Percentiles rank a stretch among this genome's conserved stretches.
Evolutionary conservation across 2,329 filamentous ascomycete genomes (phyloP).

Genomic region (Trichoderma endophyticum): DNA sequence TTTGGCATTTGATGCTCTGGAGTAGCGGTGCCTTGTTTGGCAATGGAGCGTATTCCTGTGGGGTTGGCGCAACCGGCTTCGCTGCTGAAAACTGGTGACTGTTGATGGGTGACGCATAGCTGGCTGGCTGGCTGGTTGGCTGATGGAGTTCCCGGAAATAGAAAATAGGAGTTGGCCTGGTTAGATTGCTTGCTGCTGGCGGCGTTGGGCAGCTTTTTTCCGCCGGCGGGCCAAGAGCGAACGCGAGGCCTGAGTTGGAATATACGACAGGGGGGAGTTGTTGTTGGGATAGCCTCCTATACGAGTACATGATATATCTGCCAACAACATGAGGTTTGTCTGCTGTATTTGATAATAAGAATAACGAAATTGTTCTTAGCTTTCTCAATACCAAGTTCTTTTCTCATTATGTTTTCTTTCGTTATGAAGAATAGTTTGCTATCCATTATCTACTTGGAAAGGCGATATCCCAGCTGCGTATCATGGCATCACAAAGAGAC

Average conservation of each 20-base stretch:
- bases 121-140: neutral
- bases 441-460: neutral
- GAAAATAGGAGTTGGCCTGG: neutral
- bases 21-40: neutral
- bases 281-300: neutral
- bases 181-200: neutral
- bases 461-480: neutral
- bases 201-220: neutral
- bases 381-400: neutral
- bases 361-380: neutral
- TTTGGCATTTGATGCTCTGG: neutral
- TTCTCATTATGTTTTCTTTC: neutral
- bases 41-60: neutral
- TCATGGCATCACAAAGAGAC: neutral
- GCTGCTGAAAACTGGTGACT: neutral
- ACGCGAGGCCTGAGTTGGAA: neutral
- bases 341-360: neutral
- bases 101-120: neutral
- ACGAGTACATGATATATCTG: neutral
- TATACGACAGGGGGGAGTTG: neutral
- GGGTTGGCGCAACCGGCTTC: neutral
- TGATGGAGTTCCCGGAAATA: neutral
- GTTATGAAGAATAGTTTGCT: neutral
- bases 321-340: neutral
- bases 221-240: neutral